These are phyloP conservation scores for Sporothrix euskadiensis DNA, from an alignment of 2,329 filamentous ascomycete species.

Conservation along the genomic window DNA sequence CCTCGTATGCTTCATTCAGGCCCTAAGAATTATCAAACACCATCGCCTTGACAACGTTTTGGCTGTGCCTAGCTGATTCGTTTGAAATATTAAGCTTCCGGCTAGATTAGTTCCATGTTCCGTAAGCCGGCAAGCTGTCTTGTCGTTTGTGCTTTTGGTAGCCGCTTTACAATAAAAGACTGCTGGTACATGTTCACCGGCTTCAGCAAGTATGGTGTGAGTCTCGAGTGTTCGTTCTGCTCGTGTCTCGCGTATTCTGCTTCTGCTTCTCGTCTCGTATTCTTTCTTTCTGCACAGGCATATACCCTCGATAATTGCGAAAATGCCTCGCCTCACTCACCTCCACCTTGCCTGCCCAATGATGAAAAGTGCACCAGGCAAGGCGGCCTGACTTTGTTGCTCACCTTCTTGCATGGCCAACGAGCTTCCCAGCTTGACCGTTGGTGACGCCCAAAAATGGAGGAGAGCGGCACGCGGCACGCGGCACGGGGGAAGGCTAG, in stretches of 20 bases:
- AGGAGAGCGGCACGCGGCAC: neutral
- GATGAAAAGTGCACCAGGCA: neutral
- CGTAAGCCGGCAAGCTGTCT: too few relatives aligned
- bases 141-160: too few relatives aligned
- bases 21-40: neutral
- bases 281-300: neutral
- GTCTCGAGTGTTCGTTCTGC: neutral
- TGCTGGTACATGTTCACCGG: neutral
- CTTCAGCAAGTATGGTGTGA: neutral
- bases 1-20: neutral
- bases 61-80: too few relatives aligned
- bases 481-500: constrained; percentile 6
- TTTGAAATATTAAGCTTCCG: too few relatives aligned
- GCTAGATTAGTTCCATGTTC: too few relatives aligned
- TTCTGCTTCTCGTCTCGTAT: neutral
- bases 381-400: neutral
- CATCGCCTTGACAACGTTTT: too few relatives aligned
- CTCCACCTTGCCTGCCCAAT: neutral
- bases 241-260: neutral
- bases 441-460: neutral
- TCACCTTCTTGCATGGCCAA: neutral
- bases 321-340: neutral
- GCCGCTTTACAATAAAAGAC: too few relatives aligned
- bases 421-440: neutral
- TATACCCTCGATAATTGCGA: neutral